Base-by-base conservation (phyloP, 306 rosid genomes). In the Dryas octopetala region DNA sequence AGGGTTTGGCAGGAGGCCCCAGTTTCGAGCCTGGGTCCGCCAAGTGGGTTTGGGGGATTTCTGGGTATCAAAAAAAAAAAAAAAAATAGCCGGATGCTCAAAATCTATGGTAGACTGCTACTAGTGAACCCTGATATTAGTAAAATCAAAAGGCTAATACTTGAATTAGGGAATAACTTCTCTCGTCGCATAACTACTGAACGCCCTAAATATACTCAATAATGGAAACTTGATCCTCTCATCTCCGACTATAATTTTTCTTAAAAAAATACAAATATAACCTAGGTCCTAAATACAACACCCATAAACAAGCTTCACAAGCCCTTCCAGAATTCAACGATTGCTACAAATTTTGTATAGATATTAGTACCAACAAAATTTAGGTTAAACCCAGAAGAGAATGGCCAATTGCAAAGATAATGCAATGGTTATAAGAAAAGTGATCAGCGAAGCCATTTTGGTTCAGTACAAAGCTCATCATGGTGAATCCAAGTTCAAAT, bases 91-190 rank as follows among this genome's bases (percentile, higher is more conserved):
- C 38, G 38, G 38, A 32, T 32, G 38, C 63, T 59, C 63, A 59
- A 59, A 59, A 59, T 15, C 4, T 15, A 45, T 62, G 44, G 43
- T 26, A 59, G 43, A 11, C 16, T 5, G 46, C 19, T 61, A 32
- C 45, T 61, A 32, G 44, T 32, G 46, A 14, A 62, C 46, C 9
- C 46, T 12, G 45, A 61, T 32, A 17, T 32, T 61, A 13, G 19
- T 61, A 61, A 61, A 58, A 58, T 10, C 61, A 55, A 55, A 55
- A 55, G 32, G 61, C 61, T 55, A 55, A 55, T 7, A 55, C 26
- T 17, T n/a, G 6, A 17, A 55, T n/a, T 3, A n/a, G 9, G 5
- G 1, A 16, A 8, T 7, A 15, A 13, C 38, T 32, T 32, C 38
- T 32, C 38, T 16, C 17, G 15, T 14, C 23, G 4, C 58, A 16